Conservation (phyloP, 1,284 basidiomycete genomes). For the Phellinidium pouzarii region DNA sequence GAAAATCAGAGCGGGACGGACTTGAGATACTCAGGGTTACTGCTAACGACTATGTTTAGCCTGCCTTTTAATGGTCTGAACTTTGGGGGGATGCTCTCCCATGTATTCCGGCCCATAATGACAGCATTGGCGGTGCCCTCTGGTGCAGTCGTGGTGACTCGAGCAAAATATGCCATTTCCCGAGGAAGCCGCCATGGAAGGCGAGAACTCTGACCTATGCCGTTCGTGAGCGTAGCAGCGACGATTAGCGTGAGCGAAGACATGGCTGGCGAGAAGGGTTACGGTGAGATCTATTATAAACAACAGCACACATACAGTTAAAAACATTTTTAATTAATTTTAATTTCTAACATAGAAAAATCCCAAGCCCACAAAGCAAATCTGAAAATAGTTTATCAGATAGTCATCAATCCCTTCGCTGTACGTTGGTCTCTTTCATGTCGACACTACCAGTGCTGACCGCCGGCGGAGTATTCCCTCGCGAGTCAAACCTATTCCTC, state of each 20-base stretch:
- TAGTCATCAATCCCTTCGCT: not conserved
- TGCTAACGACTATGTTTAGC: constrained; percentile 78
- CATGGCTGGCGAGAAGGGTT: not conserved
- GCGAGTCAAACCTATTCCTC: not conserved
- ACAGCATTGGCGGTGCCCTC: constrained; percentile 65
- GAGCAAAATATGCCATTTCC: constrained; percentile 93
- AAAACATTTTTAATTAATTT: too few species aligned
- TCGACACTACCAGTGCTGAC: not conserved
- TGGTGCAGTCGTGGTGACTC: constrained; percentile 61
- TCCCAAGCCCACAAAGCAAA: too few species aligned
- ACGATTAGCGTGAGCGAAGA: constrained; percentile 77
- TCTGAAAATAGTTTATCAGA: not conserved
- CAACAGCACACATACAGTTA: too few species aligned
- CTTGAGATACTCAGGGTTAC: constrained; percentile 57
- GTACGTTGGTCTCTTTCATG: not conserved
- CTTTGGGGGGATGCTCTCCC: constrained; percentile 93
- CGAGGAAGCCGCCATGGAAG: constrained; percentile 88
- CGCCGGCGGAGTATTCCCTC: not conserved
- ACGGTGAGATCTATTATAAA: too few species aligned
- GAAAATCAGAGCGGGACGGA: constrained; percentile 33
- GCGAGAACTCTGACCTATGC: constrained; percentile 73
- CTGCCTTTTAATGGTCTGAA: constrained; percentile 80
- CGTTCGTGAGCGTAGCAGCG: constrained; percentile 82
- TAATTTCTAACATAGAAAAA: too few species aligned
- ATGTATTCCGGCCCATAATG: constrained; percentile 96